Conservation (phyloP, 768 basidiomycete species). For the Boletales sp. region DNA sequence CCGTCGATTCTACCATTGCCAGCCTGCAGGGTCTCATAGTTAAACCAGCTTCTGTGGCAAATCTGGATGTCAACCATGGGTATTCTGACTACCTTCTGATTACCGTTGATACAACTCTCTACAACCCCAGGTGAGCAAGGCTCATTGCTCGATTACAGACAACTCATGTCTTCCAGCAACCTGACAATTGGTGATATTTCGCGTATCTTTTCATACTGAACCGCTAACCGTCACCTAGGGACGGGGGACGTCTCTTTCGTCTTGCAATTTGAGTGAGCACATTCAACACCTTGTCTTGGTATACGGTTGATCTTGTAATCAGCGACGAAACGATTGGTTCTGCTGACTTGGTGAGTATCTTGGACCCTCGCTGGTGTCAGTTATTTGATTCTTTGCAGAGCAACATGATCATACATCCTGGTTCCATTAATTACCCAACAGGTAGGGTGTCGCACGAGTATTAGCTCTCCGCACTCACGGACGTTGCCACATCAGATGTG, state of each 20-base stretch:
- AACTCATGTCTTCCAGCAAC: constrained; percentile 22
- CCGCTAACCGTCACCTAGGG: constrained; percentile 40
- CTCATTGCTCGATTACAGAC: neutral
- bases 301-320: constrained; percentile 1
- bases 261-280: constrained; percentile 51
- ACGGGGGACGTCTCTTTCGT: constrained; percentile 63
- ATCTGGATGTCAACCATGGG: constrained; percentile 66
- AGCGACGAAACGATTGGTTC: constrained; percentile 54
- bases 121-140: constrained; percentile 54
- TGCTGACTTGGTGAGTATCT: constrained; percentile 48
- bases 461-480: neutral
- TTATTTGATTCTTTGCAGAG: constrained; percentile 31
- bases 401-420: constrained; percentile 57
- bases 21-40: constrained; percentile 64
- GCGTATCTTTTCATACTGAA: neutral
- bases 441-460: constrained; percentile 27
- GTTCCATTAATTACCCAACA: constrained; percentile 53
- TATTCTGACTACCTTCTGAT: constrained; percentile 66
- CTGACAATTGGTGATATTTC: constrained; percentile 33
- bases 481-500: constrained; percentile 40
- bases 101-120: constrained; percentile 55
- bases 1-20: constrained; percentile 53
- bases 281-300: neutral
- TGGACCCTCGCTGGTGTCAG: neutral
- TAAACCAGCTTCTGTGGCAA: constrained; percentile 51